phyloP scores from a whole-genome alignment of 306 rosid species.

The Potentilla sterilis region DNA sequence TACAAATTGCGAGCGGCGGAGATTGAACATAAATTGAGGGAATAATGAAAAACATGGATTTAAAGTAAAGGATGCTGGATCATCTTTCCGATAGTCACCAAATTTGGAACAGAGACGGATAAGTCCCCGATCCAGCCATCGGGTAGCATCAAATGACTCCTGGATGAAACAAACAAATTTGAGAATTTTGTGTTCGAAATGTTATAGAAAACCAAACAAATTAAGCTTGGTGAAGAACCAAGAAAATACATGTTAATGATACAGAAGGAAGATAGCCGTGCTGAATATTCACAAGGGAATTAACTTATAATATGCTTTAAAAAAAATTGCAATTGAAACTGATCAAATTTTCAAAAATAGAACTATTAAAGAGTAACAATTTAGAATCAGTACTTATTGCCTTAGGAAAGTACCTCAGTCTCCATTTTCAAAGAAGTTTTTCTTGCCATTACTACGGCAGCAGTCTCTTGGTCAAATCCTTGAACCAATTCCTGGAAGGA shows the following conservation, averaged over 20 bases:
- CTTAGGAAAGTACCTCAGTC: slow-evolving; percentile 58
- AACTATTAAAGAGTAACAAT: background rate
- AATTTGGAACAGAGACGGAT: slow-evolving; percentile 94
- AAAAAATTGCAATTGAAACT: background rate
- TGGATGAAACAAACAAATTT: slow-evolving; percentile 30
- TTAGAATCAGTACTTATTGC: background rate
- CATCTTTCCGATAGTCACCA: slow-evolving; percentile 98
- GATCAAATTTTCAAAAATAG: background rate
- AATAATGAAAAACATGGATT: slow-evolving; percentile 81
- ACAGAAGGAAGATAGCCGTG: background rate
- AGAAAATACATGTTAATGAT: background rate
- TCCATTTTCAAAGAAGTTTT: slow-evolving; percentile 89
- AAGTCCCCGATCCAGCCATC: slow-evolving; percentile 95
- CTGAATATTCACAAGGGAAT: background rate
- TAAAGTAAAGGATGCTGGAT: slow-evolving; percentile 84
- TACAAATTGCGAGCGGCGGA: slow-evolving; percentile 93
- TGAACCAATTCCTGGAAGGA: slow-evolving; percentile 76
- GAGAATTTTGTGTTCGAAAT: background rate
- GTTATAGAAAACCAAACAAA: background rate
- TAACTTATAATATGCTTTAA: background rate
- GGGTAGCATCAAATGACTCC: slow-evolving; percentile 92
- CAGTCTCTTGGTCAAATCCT: slow-evolving; percentile 99
- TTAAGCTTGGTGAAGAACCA: background rate
- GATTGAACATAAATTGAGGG: slow-evolving; percentile 95
- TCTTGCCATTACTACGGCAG: slow-evolving; percentile 96